Evolutionary conservation across 805 yeast species (phyloP), one percentile per base, ranked within the genome.

Genomic region (Suhomyces kilbournensis): DNA sequence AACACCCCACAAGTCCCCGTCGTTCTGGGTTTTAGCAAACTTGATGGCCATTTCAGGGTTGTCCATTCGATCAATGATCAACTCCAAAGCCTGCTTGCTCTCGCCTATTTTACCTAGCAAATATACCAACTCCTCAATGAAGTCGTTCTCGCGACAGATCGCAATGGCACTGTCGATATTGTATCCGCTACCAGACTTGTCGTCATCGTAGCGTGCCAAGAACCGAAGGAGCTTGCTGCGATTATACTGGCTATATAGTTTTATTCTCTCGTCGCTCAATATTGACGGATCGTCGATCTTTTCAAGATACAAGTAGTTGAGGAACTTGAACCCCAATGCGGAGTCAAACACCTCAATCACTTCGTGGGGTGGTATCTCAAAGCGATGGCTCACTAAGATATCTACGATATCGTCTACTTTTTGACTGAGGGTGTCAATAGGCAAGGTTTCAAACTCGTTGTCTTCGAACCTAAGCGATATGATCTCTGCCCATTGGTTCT

Each of bases 101-200:
- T 88, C 88, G 1, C 99, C 98, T 23, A 88, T 84, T 60, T 83
- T 82, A 4, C 96, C 96, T 55, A 90, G 77, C 28, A 94, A 68
- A 61, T 83, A 91, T 0, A 94, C 96, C 40, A 91, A 74, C 61
- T 93, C 98, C 40, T 85, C 82, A 40, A 76, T 77, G 40, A 79
- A 76, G 1, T 76, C 76, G 20, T 76, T 71, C 9, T 64, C 53
- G 54, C 84, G 83, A 60, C 96, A 89, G 1, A 86, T 65, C 12
- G 70, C 67, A n/a, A 92, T 81, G 0, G 97, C 96, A 30, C 65
- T 59, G 42, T 83, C 87, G 43, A 91, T 80, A 55, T 88, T 80
- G 64, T 86, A 88, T 58, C 85, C 82, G 19, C 8, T 38, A 10
- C 42, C 42, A 15, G 42, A 6, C 23, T 38, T 38, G 23, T 38